Evolutionary conservation across 192 early-diverging fungal species (phyloP).

Genomic region (Rhizoclosmatium globosum): DNA sequence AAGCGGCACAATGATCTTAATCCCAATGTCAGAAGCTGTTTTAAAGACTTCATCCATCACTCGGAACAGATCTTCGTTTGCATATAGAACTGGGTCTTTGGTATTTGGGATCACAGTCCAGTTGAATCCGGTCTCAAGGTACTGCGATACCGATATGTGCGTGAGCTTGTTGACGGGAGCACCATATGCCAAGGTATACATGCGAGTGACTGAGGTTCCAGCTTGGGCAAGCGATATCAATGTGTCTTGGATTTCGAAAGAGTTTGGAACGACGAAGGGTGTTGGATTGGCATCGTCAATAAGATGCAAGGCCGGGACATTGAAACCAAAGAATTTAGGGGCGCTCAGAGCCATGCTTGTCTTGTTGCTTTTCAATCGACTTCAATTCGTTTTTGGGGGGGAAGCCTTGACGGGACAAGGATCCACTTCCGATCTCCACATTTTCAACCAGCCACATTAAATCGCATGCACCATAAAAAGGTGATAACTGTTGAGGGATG

Average conservation of each 20-base stretch:
- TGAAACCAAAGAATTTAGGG: constrained; percentile 47
- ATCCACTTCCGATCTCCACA: too few relatives aligned
- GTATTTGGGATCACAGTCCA: constrained; percentile 11
- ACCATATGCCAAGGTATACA: constrained; percentile 19
- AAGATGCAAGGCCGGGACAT: constrained; percentile 52
- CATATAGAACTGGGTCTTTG: constrained; percentile 11
- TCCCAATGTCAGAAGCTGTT: constrained; percentile 31
- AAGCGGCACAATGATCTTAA: constrained; percentile 54
- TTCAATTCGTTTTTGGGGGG: too few relatives aligned
- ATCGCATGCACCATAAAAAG: too few relatives aligned
- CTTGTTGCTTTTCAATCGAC: too few relatives aligned
- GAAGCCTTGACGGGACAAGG: too few relatives aligned
- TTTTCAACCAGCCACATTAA: too few relatives aligned
- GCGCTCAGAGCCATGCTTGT: too few relatives aligned
- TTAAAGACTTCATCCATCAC: constrained; percentile 51
- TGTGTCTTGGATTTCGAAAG: constrained; percentile 28
- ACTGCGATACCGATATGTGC: background rate
- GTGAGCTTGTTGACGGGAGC: background rate
- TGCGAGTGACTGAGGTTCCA: constrained; percentile 13
- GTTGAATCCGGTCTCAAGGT: background rate
- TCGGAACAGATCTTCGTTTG: constrained; percentile 45
- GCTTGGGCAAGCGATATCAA: constrained; percentile 23
- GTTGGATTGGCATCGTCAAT: constrained; percentile 28
- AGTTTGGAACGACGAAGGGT: constrained; percentile 9
- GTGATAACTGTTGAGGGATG: too few relatives aligned